phyloP scores from a whole-genome alignment of 2,329 filamentous ascomycete species.

The Aspergillus brasiliensis region DNA sequence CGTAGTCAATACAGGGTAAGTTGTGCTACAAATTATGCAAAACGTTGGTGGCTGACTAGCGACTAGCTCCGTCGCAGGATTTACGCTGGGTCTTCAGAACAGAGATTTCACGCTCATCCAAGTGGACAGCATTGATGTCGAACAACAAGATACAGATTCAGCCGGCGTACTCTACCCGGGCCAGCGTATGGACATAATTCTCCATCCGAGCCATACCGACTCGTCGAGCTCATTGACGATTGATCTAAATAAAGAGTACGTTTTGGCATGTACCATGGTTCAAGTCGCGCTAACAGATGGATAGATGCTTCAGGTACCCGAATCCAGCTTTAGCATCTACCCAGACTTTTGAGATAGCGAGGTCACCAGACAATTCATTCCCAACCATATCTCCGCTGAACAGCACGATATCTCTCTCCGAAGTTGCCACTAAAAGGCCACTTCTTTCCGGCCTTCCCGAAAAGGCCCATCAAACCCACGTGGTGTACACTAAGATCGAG shows the following conservation, averaged over 20 bases:
- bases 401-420: constrained; percentile 28
- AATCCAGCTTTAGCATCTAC: constrained; percentile 45
- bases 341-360: constrained; percentile 40
- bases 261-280: background rate
- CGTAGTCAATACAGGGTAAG: constrained; percentile 49
- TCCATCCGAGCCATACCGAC: constrained; percentile 22
- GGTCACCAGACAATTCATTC: background rate
- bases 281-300: background rate
- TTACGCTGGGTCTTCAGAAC: constrained; percentile 38
- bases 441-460: constrained; percentile 31
- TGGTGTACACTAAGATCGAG: constrained; percentile 52
- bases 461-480: constrained; percentile 42
- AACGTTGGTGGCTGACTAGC: constrained; percentile 9
- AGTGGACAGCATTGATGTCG: constrained; percentile 44
- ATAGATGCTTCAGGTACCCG: constrained; percentile 48
- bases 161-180: constrained; percentile 49
- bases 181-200: constrained; percentile 48
- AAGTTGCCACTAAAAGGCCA: constrained; percentile 27
- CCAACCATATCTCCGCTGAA: background rate
- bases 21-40: background rate
- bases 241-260: constrained; percentile 41
- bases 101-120: constrained; percentile 39
- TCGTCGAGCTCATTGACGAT: constrained; percentile 31
- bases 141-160: constrained; percentile 30
- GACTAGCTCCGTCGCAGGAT: constrained; percentile 42